Conservation (phyloP, 352 stramenopile genomes). For the Globisporangium radiosum region DNA sequence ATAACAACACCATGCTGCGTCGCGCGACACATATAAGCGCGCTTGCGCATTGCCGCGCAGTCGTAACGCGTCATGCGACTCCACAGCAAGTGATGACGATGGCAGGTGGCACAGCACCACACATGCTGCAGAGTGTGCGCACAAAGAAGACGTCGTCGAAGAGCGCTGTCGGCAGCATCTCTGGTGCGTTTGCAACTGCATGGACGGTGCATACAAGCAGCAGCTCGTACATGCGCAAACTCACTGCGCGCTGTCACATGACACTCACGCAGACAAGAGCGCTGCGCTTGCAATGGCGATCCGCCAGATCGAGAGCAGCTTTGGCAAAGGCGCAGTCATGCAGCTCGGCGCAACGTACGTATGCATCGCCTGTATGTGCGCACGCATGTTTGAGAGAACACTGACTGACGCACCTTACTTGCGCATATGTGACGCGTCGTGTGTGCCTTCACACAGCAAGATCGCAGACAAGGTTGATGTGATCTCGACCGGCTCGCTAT, state of each 20-base stretch:
- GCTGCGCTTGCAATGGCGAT: slow-evolving; percentile 92
- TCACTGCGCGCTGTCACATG: no score
- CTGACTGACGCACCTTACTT: background rate
- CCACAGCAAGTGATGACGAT: background rate
- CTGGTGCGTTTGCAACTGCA: slow-evolving; percentile 1
- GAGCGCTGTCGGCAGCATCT: slow-evolving; percentile 6
- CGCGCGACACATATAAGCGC: background rate
- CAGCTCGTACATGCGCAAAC: no score
- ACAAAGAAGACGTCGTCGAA: slow-evolving; percentile 17
- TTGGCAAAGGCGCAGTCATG: slow-evolving; percentile 95
- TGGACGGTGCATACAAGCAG: background rate
- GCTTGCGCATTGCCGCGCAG: background rate
- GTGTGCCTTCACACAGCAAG: slow-evolving; percentile 28
- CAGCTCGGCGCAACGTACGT: slow-evolving; percentile 89
- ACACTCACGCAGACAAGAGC: slow-evolving; percentile 44
- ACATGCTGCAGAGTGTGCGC: slow-evolving; percentile 10
- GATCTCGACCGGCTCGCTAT: slow-evolving; percentile 92
- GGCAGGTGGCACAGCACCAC: background rate
- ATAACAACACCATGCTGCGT: background rate
- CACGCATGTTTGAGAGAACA: background rate
- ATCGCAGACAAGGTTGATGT: slow-evolving; percentile 89
- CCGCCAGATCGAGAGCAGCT: slow-evolving; percentile 93
- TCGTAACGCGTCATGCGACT: background rate
- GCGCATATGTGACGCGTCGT: background rate
- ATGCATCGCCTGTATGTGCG: background rate